Evolutionary conservation across 768 basidiomycete species (phyloP).

Genomic region (Aureoboletus auriporus): DNA sequence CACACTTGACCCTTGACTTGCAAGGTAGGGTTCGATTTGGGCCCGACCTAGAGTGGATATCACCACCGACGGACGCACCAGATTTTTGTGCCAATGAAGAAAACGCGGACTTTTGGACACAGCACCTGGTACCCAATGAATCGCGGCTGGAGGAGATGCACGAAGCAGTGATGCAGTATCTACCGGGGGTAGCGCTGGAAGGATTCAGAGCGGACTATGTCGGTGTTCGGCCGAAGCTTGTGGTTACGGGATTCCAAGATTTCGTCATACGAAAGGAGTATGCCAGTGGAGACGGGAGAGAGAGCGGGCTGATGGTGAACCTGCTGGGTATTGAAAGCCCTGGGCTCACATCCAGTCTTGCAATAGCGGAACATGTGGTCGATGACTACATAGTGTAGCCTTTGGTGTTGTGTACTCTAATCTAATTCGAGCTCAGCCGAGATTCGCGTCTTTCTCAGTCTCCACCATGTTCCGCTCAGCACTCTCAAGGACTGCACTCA

Average conservation of each 20-base stretch:
- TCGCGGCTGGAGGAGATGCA: slow-evolving; percentile 63
- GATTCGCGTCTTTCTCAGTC: slow-evolving; percentile 20
- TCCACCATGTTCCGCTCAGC: slow-evolving; percentile 70
- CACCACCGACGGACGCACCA: slow-evolving; percentile 37
- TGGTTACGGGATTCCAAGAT: slow-evolving; percentile 80
- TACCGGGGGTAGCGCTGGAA: slow-evolving; percentile 57
- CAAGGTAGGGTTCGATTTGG: slow-evolving; percentile 86
- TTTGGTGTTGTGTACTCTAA: neutral
- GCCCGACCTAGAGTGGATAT: slow-evolving; percentile 88
- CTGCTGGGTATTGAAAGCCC: slow-evolving; percentile 91
- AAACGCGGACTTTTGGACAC: slow-evolving; percentile 73
- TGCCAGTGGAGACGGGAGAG: slow-evolving; percentile 39
- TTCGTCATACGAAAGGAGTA: slow-evolving; percentile 72
- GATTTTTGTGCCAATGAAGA: slow-evolving; percentile 34
- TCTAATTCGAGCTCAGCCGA: slow-evolving; percentile 23
- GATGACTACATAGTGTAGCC: slow-evolving; percentile 41
- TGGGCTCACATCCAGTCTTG: slow-evolving; percentile 83
- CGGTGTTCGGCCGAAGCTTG: slow-evolving; percentile 86
- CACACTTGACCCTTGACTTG: slow-evolving; percentile 86
- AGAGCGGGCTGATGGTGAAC: slow-evolving; percentile 58
- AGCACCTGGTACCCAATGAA: slow-evolving; percentile 60
- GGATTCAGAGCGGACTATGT: slow-evolving; percentile 79
- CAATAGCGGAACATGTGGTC: slow-evolving; percentile 80
- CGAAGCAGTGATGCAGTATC: slow-evolving; percentile 64
- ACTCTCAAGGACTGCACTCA: slow-evolving; percentile 47